phyloP scores from a whole-genome alignment of 2,329 filamentous ascomycete genomes.

The Aspergillus niger region DNA sequence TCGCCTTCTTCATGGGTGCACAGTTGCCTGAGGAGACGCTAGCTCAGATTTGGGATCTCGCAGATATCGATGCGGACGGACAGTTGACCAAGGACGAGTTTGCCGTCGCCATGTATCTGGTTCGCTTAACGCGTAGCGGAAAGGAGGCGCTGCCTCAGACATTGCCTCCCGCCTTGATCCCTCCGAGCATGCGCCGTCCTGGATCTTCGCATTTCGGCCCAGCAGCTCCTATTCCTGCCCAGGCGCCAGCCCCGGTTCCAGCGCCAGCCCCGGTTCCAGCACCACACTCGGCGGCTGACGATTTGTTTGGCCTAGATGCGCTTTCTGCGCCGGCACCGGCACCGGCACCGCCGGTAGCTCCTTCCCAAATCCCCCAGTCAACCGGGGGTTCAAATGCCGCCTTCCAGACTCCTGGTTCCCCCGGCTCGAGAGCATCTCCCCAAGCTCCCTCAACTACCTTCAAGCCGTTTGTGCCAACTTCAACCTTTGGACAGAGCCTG shows the following conservation, averaged over 20 bases:
- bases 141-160: slow-evolving; percentile 70
- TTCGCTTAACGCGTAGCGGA: slow-evolving; percentile 81
- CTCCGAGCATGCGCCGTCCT: slow-evolving; percentile 75
- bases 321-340: slow-evolving; percentile 55
- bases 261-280: slow-evolving; percentile 51
- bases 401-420: slow-evolving; percentile 59
- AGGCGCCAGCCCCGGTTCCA: slow-evolving; percentile 47
- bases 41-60: slow-evolving; percentile 95
- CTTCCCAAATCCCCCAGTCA: slow-evolving; percentile 63
- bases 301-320: slow-evolving; percentile 89
- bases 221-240: slow-evolving; percentile 46
- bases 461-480: slow-evolving; percentile 90
- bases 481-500: slow-evolving; percentile 84
- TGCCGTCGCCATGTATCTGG: slow-evolving; percentile 95
- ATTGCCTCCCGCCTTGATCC: slow-evolving; percentile 80
- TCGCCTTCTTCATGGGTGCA: slow-evolving; percentile 90
- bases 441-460: slow-evolving; percentile 59
- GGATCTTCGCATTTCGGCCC: slow-evolving; percentile 37
- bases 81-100: slow-evolving; percentile 87
- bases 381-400: slow-evolving; percentile 69
- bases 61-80: slow-evolving; percentile 89
- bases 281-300: slow-evolving; percentile 83
- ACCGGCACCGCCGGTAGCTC: slow-evolving; percentile 54
- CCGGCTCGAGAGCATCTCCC: slow-evolving; percentile 42
- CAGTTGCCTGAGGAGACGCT: slow-evolving; percentile 83